Conservation (phyloP, 208 protist species). For the Wallacemonas sp. region DNA sequence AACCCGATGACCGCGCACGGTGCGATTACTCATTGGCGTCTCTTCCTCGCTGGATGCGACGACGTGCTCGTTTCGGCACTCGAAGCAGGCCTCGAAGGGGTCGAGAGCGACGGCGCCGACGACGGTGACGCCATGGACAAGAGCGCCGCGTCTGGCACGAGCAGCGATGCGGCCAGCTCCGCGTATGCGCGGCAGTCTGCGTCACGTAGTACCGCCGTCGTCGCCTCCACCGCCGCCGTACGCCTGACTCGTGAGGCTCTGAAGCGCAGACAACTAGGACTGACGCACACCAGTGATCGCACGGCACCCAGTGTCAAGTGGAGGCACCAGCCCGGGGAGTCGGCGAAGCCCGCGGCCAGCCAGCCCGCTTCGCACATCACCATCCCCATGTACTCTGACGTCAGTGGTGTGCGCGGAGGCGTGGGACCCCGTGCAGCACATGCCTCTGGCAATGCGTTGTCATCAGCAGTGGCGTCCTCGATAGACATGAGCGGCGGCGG, state of each 20-base stretch:
- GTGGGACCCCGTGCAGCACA: background rate
- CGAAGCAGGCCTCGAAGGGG: conserved; percentile 16
- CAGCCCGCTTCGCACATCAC: conserved; percentile 30
- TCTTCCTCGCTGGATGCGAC: conserved; percentile 60
- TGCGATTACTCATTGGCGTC: conserved; percentile 43
- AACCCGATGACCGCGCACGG: conserved; percentile 36
- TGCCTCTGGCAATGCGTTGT: background rate
- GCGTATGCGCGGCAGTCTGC: background rate
- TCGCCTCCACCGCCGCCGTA: too few relatives aligned
- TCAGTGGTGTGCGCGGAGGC: background rate
- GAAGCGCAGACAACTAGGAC: too few relatives aligned
- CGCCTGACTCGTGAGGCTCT: too few relatives aligned
- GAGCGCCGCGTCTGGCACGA: background rate
- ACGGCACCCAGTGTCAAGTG: background rate
- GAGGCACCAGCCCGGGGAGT: background rate
- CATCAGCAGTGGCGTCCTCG: background rate
- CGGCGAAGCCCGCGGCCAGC: background rate
- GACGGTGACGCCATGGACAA: background rate
- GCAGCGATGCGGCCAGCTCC: background rate
- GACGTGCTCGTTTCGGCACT: conserved; percentile 40
- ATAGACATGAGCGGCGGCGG: background rate
- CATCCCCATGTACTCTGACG: conserved; percentile 4
- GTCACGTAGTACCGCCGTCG: too few relatives aligned
- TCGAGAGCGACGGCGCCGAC: background rate
- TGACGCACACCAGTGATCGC: too few relatives aligned